Base-by-base conservation (phyloP, 192 early-diverging fungal genomes). In the Coemansia sp. region DNA sequence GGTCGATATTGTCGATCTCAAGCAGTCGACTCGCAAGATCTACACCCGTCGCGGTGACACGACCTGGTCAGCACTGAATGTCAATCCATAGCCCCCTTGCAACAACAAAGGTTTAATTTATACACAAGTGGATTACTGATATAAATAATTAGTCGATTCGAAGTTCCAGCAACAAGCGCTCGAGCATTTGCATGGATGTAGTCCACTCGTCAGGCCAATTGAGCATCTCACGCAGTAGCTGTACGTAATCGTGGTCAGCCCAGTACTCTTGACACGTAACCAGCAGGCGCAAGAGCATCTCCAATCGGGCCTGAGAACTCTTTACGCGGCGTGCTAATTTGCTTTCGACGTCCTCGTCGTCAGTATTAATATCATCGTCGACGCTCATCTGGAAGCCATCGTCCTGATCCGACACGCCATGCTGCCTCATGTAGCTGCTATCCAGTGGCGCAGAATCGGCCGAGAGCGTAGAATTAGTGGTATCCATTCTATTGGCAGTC, bases 121-220 rank as follows among this genome's bases (percentile, higher is more conserved):
- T 20, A 53, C 20, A 53, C 24, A 24, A 24, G 36, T 6, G 36
- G 11, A 53, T 27, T 12, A 24, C 15, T 12, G 16, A 52, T 52
- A 52, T 20, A 52, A 22, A 65, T 31, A 64, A 64, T 9, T 62
- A 83, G 73, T 83, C 81, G 55, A 83, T 75, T 22, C 76, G 55
- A 18, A 83, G 73, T 55, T 83, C 81, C 16, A 83, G 73, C n/a
- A 83, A 65, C 40, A 83, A 52, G 8, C 76, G 76, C 58, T 83
- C 81, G 10, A 83, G 76, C 76, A 83, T 83, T n/a, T 83, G 81
- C 81, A 83, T 83, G 16, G 81, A 83, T 11, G 81, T 78, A 41
- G 81, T 83, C 81, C 81, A 83, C 57, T 83, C 81, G 68, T 83
- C 81, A 24, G 81, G 81, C 81, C 81, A 83, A 60, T 72, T 44